Conservation (phyloP, 164 flowering plant genomes). For the Nymphaea colorata region DNA sequence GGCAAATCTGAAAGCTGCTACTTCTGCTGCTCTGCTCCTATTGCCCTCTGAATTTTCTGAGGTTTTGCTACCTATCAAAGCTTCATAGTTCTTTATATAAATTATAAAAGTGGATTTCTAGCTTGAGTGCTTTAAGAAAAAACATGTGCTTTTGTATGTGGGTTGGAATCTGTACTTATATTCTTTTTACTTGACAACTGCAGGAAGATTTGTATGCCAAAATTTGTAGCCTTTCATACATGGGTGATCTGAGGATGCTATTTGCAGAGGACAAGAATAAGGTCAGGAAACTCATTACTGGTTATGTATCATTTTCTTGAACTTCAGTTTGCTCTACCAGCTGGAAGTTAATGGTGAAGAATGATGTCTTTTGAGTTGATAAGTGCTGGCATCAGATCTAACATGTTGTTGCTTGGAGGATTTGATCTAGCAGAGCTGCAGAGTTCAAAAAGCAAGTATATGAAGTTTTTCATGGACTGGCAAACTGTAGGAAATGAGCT, state of each 20-base stretch:
- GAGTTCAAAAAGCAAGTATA: no score
- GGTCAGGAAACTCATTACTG: conserved; percentile 23
- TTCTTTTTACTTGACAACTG: conserved; percentile 6
- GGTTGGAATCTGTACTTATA: neutral
- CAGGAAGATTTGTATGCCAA: conserved; percentile 89
- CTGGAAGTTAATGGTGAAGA: no score
- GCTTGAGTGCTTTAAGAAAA: neutral
- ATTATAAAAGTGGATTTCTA: no score
- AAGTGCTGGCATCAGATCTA: no score
- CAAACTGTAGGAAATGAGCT: no score
- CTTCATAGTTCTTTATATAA: neutral
- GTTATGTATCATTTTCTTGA: no score
- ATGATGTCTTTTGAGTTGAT: no score
- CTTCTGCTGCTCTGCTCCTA: conserved; percentile 87
- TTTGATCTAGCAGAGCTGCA: no score
- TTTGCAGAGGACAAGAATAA: conserved; percentile 95
- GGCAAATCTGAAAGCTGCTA: conserved; percentile 58
- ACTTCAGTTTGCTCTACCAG: no score
- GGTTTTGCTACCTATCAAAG: conserved; percentile 27
- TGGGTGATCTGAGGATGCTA: conserved; percentile 90
- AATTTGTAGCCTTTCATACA: conserved; percentile 86
- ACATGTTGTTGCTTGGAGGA: no score
- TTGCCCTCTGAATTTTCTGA: conserved; percentile 68
- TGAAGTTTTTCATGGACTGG: no score
- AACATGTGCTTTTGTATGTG: neutral